Percentiles rank a stretch among this genome's conserved stretches.
phyloP scores from a whole-genome alignment of 2,329 filamentous ascomycete genomes.

The Ceratocystis cacaofunesta region DNA sequence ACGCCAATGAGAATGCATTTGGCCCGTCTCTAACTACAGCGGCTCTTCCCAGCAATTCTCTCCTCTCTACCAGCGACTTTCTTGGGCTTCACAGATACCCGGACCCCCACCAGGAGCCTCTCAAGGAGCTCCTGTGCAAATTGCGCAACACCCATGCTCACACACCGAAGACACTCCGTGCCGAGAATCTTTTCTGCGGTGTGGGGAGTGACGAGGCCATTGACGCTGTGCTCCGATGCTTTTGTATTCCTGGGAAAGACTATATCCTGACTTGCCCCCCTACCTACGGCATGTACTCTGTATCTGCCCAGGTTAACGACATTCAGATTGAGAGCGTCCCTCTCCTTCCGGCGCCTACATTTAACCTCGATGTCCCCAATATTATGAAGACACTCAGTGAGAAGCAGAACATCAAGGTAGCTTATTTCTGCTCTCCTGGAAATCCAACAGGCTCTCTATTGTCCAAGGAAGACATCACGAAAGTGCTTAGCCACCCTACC shows the following conservation, averaged over 20 bases:
- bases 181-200: conserved; percentile 82
- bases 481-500: conserved; percentile 65
- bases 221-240: conserved; percentile 82
- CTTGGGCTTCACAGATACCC: conserved; percentile 84
- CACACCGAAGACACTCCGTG: conserved; percentile 55
- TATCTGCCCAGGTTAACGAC: conserved; percentile 90
- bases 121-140: conserved; percentile 76
- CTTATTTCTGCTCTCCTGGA: conserved; percentile 86
- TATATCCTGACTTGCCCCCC: conserved; percentile 90
- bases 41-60: conserved; percentile 28
- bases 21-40: conserved; percentile 58
- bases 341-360: conserved; percentile 54
- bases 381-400: conserved; percentile 50
- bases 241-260: conserved; percentile 75
- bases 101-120: conserved; percentile 77
- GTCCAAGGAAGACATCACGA: conserved; percentile 55
- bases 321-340: conserved; percentile 76
- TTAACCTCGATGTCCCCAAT: conserved; percentile 56
- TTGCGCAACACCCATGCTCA: conserved; percentile 76
- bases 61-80: conserved; percentile 44
- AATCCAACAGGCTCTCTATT: conserved; percentile 81
- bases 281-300: conserved; percentile 96
- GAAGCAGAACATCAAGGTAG: conserved; percentile 58
- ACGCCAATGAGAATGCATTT: conserved; percentile 95
- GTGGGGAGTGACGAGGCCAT: conserved; percentile 96